Base-by-base conservation (phyloP, 106 monocot genomes). In the Dendrobium catenatum region DNA sequence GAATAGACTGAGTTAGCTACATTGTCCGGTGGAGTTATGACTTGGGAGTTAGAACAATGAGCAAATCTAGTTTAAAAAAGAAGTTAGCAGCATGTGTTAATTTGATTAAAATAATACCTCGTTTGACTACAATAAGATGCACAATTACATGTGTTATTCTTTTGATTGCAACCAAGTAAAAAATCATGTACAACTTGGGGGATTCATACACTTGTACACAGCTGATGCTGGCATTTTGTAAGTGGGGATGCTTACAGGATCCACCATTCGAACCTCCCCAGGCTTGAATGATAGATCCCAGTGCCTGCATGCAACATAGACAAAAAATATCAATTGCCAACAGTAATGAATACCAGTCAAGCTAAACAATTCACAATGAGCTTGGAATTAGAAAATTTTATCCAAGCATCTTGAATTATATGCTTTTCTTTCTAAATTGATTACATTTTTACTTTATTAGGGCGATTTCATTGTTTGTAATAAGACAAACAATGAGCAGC, bases 131-230 rank as follows among this genome's bases (percentile, higher is more conserved):
- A 64, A 64, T 64, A 22, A 64, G 26, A 64, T 64, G 64, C 24
- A 64, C 31, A 33, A 51, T 13, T 51, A 10, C 51, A 51, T 51
- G 51, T 15, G 51, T 2, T 2, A 10, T 51, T 51, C 51, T 15
- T 2, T 51, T 16, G 51, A 51, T 51, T 51, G 16, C 51, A 11
- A 15, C 4, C 17, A 29, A 29, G 29, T 40, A 16, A 13, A 72
- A 26, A 17, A 80, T 87, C 61, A 93, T 82, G 78, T 93, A 78
- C 96, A 96, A 75, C 80, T 91, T 75, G 96, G 96, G 42, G 96
- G 96, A 29, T 96, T 96, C 75, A 43, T 49, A 81, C 96, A 96
- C 84, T 91, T 93, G 73, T 86, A 96, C 40, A 96, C 86, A 78
- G 82, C 85, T 49, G 96, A 93, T 64, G 89, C 79, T 24, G 91